Percentiles rank a stretch among this genome's conserved stretches.
Evolutionary conservation across 331 rosid genomes (phyloP).

Genomic region (Saraca asoca): DNA sequence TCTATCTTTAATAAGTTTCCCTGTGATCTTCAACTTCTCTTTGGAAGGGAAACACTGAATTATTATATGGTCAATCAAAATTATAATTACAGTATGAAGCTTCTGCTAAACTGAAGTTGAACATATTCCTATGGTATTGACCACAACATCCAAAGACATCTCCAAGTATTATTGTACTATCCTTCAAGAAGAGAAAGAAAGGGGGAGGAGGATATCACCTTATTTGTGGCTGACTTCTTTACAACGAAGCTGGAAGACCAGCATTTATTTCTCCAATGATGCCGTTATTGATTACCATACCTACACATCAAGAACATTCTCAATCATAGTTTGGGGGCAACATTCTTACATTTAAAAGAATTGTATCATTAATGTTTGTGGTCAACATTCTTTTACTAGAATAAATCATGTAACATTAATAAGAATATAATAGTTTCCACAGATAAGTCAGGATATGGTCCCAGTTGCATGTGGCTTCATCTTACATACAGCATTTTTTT

Average conservation of each 20-base stretch:
- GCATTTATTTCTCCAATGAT: constrained; percentile 30
- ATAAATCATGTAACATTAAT: constrained; percentile 32
- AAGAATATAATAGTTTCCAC: constrained; percentile 34
- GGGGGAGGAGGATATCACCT: neutral
- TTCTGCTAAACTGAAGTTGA: constrained; percentile 17
- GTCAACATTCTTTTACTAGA: constrained; percentile 44
- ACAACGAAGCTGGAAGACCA: constrained; percentile 22
- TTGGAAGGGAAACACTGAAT: constrained; percentile 11
- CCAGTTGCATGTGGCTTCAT: constrained; percentile 46
- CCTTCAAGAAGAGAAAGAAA: constrained; percentile 1
- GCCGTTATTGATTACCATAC: constrained; percentile 30
- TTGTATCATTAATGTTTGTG: constrained; percentile 38
- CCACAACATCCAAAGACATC: neutral
- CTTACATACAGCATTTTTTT: constrained; percentile 30
- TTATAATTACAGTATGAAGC: neutral
- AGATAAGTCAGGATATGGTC: constrained; percentile 42
- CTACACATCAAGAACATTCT: constrained; percentile 38
- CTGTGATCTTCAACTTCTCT: constrained; percentile 20
- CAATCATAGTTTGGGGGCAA: constrained; percentile 37
- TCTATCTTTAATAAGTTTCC: constrained; percentile 4
- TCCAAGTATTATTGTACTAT: neutral
- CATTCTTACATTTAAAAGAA: constrained; percentile 35
- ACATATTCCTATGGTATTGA: too few species aligned
- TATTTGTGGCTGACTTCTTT: neutral
- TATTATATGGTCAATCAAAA: constrained; percentile 17